These are phyloP conservation scores for Cordyceps cateniannulata DNA, from an alignment of 2,329 filamentous ascomycete species.

Conservation along the genomic window DNA sequence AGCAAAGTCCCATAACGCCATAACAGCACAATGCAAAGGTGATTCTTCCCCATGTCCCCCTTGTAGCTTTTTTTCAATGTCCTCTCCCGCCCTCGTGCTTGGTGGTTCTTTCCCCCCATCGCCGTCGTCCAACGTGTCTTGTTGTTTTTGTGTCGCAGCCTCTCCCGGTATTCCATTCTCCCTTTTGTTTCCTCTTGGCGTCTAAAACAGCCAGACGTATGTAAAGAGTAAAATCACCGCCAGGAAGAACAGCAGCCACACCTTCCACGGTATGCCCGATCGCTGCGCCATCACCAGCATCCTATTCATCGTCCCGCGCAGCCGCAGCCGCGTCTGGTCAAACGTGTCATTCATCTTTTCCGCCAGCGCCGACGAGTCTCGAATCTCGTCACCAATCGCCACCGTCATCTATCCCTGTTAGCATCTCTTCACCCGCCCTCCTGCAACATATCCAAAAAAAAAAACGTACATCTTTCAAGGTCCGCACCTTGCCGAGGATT, in stretches of 20 bases:
- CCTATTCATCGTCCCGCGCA: conserved; percentile 90
- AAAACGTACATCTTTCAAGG: conserved; percentile 71
- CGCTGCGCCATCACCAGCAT: conserved; percentile 95
- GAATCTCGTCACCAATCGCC: conserved; percentile 92
- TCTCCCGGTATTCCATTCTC: neutral
- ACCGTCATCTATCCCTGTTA: conserved; percentile 62
- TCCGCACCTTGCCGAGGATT: conserved; percentile 83
- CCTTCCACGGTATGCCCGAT: conserved; percentile 92
- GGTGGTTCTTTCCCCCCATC: too few relatives aligned
- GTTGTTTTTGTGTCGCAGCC: neutral
- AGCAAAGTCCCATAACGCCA: neutral
- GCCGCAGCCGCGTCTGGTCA: conserved; percentile 71
- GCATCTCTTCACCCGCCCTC: neutral
- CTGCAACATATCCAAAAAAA: neutral
- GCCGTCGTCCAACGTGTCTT: neutral
- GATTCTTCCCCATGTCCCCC: neutral
- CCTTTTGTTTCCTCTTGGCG: neutral
- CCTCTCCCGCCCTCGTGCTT: neutral
- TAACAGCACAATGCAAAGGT: neutral
- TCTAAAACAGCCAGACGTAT: conserved; percentile 83
- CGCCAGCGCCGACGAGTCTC: conserved; percentile 78
- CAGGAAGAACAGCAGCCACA: conserved; percentile 85
- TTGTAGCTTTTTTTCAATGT: neutral
- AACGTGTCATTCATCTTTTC: conserved; percentile 97
- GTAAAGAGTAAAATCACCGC: conserved; percentile 77